Evolutionary conservation across 129 eudicot species (phyloP).

Genomic region (Arctium lappa): DNA sequence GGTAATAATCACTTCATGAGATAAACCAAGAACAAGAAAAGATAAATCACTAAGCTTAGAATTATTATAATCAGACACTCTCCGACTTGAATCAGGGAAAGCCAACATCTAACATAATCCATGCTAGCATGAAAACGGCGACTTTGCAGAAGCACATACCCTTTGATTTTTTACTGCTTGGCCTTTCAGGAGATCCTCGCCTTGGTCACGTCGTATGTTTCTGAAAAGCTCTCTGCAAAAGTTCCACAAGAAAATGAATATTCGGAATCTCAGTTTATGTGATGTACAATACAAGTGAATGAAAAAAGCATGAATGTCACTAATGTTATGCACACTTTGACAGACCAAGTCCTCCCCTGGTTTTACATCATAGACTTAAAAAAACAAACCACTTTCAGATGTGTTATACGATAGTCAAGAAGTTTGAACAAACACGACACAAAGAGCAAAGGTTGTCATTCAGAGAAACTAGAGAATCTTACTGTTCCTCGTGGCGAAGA

Average conservation of each 20-base stretch:
- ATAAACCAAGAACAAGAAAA: neutral
- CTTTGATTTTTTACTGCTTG: too few species aligned
- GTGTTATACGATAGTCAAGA: neutral
- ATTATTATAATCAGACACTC: too few species aligned
- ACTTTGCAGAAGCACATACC: too few species aligned
- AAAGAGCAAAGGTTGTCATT: neutral
- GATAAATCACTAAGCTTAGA: too few species aligned
- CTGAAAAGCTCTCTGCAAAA: constrained; percentile 53
- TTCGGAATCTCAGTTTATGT: neutral
- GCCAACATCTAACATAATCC: too few species aligned
- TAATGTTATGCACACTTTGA: neutral
- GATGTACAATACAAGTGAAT: neutral
- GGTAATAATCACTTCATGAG: neutral
- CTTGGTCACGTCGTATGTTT: constrained; percentile 63
- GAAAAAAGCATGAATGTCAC: neutral
- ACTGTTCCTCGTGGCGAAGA: constrained; percentile 74
- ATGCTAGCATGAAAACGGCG: too few species aligned
- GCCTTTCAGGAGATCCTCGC: too few species aligned
- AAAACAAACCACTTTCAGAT: neutral
- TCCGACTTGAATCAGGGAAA: too few species aligned
- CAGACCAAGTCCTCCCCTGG: neutral
- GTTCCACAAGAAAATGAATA: neutral
- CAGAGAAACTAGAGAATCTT: constrained; percentile 22
- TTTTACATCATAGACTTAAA: neutral
- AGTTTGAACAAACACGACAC: neutral